Base-by-base conservation (phyloP, 345 rosid species). In the Passiflora organensis region DNA sequence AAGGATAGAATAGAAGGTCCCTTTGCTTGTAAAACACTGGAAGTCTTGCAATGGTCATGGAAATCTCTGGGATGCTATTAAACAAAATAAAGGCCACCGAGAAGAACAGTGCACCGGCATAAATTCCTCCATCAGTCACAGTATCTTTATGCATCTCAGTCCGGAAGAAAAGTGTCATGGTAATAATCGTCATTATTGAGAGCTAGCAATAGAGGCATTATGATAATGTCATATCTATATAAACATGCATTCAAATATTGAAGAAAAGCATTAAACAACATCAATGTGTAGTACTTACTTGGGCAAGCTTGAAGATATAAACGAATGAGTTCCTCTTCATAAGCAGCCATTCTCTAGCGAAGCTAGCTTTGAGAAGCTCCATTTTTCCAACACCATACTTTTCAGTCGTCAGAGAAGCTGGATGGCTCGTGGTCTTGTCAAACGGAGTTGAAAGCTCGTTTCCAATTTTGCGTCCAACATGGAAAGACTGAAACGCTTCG, bases 1-100 rank as follows among this genome's bases (percentile, higher is more conserved):
- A n/a, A 45, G 97, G 95, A 68, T 66, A 87, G 78, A 87, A 91
- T 32, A 68, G 77, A 14, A 77, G 76, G 51, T 83, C 95, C 67
- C 95, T 73, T 71, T 87, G 94, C 70, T 87, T 90, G 82, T 78
- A 91, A 51, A 91, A 91, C 51, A 87, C 82, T 6, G 91, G 89
- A 75, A 91, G 97, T 66, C 78, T 87, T 46, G 71, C 79, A 53
- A 91, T 78, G 32, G 95, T 82, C 90, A 91, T 79, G 55, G 89
- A 78, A 25, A 91, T 59, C 70, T 91, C 96, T 0, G 91, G 39
- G 79, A 85, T 69, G n/a, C 97, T 83, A 59, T 77, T 91, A 58
- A 87, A 85, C 95, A 80, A 76, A 53, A 79, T 52, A 65, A 67
- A 63, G 54, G 58, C 28, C 34, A 80, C 48, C n/a, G 74, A 10